These are phyloP conservation scores for Aspergillus unguis DNA, from an alignment of 2,329 filamentous ascomycete species.

Conservation along the genomic window DNA sequence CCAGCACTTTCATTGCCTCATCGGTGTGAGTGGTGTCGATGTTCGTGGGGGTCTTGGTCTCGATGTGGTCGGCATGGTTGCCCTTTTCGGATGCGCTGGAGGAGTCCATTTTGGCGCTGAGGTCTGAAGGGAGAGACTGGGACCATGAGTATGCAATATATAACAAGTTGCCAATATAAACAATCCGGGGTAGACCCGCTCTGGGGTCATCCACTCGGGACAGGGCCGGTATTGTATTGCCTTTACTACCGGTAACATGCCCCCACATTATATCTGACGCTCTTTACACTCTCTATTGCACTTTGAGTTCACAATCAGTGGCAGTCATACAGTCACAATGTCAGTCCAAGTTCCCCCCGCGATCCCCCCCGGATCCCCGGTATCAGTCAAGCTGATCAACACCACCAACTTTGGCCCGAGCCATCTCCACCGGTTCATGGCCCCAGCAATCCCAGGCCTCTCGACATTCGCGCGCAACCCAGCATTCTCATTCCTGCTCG, in stretches of 20 bases:
- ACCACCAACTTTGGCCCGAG: constrained; percentile 7
- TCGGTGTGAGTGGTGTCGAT: constrained; percentile 39
- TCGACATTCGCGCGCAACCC: constrained; percentile 1
- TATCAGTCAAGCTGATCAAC: constrained; percentile 6
- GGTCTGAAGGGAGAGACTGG: not conserved
- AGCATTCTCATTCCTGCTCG: constrained; percentile 6
- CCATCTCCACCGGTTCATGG: constrained; percentile 8
- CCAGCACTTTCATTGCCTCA: constrained; percentile 43
- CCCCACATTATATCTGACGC: too few species aligned
- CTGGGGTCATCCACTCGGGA: too few species aligned
- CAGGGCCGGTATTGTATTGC: not conserved
- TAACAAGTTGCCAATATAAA: too few species aligned
- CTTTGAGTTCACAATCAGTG: too few species aligned
- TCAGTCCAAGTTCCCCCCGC: not conserved
- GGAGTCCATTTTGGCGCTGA: not conserved
- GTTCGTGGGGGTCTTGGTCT: constrained; percentile 5
- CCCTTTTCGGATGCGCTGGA: constrained; percentile 13
- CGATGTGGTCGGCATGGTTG: constrained; percentile 11
- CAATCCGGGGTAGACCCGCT: too few species aligned
- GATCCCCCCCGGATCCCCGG: constrained; percentile 1
- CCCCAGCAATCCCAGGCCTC: constrained; percentile 5
- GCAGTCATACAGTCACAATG: not conserved
- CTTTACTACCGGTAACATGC: not conserved
- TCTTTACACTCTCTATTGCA: too few species aligned
- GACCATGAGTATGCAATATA: not conserved